These are phyloP conservation scores for Phyllosticta ampelicida DNA, from an alignment of 2,329 filamentous ascomycete genomes.

Conservation along the genomic window DNA sequence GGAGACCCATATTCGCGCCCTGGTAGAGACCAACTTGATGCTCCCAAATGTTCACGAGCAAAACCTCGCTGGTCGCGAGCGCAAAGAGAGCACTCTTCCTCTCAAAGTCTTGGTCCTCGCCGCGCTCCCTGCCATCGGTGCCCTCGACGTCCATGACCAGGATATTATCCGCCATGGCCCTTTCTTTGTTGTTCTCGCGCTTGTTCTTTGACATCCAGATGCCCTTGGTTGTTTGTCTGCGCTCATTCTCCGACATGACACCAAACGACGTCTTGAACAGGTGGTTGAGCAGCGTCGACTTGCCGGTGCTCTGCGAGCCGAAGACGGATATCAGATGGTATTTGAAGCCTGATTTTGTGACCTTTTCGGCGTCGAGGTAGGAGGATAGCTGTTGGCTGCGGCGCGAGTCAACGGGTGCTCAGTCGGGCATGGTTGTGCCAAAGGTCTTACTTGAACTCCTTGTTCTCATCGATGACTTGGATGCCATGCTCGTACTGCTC, in stretches of 20 bases:
- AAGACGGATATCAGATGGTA: slow-evolving; percentile 99
- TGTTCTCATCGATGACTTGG: slow-evolving; percentile 93
- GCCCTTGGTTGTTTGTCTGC: slow-evolving; percentile 94
- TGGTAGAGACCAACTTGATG: slow-evolving; percentile 97
- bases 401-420: slow-evolving; percentile 17
- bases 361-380: slow-evolving; percentile 69
- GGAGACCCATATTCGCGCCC: slow-evolving; percentile 94
- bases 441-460: slow-evolving; percentile 78
- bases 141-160: slow-evolving; percentile 99
- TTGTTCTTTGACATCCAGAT: slow-evolving; percentile 99
- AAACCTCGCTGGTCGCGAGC: slow-evolving; percentile 89
- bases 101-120: slow-evolving; percentile 98
- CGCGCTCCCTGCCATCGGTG: slow-evolving; percentile 88
- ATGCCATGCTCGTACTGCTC: slow-evolving; percentile 82
- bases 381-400: slow-evolving; percentile 62
- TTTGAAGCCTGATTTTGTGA: slow-evolving; percentile 89
- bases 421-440: background rate
- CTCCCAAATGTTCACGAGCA: slow-evolving; percentile 99
- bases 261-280: slow-evolving; percentile 94
- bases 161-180: slow-evolving; percentile 88
- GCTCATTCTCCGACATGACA: slow-evolving; percentile 92
- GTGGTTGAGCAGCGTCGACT: slow-evolving; percentile 92
- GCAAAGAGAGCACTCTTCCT: slow-evolving; percentile 96
- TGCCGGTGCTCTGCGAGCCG: slow-evolving; percentile 95
- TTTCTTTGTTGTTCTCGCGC: slow-evolving; percentile 38